Conservation (phyloP, 1,284 basidiomycete species). For the Ustilago tritici region DNA sequence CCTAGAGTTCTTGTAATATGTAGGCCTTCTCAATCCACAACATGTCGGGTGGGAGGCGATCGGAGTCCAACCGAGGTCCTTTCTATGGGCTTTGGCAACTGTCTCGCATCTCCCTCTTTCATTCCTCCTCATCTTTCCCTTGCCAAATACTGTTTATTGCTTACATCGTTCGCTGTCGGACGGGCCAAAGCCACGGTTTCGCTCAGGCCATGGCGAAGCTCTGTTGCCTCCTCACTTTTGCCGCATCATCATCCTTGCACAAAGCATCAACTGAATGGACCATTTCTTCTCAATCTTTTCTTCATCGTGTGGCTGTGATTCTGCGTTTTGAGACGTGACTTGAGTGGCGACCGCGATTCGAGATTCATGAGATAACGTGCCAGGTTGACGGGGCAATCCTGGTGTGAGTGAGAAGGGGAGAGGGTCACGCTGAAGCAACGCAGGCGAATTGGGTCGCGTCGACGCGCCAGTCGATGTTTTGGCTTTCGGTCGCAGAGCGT, state of each 20-base stretch:
- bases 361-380: not conserved
- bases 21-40: conserved; percentile 20
- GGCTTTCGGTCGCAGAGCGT: conserved; percentile 1
- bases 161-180: conserved; percentile 8
- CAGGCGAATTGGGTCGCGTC: conserved; percentile 21
- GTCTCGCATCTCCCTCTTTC: conserved; percentile 10
- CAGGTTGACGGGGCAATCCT: not conserved
- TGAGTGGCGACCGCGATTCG: not conserved
- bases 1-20: conserved; percentile 41
- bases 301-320: not conserved
- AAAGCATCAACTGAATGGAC: conserved; percentile 53
- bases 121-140: not conserved
- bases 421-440: conserved; percentile 11
- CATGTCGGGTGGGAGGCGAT: conserved; percentile 10
- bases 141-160: conserved; percentile 32
- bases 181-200: not conserved
- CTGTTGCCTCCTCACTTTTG: conserved; percentile 24
- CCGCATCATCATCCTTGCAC: conserved; percentile 38
- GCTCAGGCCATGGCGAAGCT: not conserved
- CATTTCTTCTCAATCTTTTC: conserved; percentile 17
- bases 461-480: conserved; percentile 28
- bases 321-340: not conserved
- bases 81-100: not conserved
- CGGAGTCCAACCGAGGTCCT: conserved; percentile 5
- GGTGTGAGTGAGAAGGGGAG: not conserved